These are phyloP conservation scores for Paecilomyces sp. DNA, from an alignment of 2,329 filamentous ascomycete species.

Conservation along the genomic window DNA sequence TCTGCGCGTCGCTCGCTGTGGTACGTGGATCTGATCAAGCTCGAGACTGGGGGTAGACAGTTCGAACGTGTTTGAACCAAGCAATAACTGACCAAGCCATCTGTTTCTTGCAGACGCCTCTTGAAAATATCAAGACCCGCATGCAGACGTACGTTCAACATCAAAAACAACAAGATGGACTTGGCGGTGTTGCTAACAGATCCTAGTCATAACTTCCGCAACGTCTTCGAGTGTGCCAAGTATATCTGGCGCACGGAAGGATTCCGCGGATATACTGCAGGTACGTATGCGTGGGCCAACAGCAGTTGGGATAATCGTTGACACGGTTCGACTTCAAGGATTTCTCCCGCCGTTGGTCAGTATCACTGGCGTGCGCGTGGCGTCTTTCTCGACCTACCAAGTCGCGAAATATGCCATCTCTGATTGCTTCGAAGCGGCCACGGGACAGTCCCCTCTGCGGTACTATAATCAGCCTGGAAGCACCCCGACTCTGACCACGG, in stretches of 20 bases:
- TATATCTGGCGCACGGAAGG: slow-evolving; percentile 43
- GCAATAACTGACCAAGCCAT: neutral
- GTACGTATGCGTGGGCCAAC: slow-evolving; percentile 17
- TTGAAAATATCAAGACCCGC: slow-evolving; percentile 43
- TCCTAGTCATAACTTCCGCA: slow-evolving; percentile 37
- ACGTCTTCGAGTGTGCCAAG: slow-evolving; percentile 34
- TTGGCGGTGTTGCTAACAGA: neutral
- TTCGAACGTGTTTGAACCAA: neutral
- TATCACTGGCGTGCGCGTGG: slow-evolving; percentile 38
- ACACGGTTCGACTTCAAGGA: slow-evolving; percentile 18
- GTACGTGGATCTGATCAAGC: slow-evolving; percentile 23
- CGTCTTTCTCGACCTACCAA: slow-evolving; percentile 41
- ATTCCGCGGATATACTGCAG: slow-evolving; percentile 40
- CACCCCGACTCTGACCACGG: slow-evolving; percentile 31
- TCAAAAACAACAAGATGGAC: neutral
- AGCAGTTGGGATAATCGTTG: neutral
- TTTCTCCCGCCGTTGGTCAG: slow-evolving; percentile 38
- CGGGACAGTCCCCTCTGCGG: slow-evolving; percentile 33
- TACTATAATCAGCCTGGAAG: slow-evolving; percentile 36
- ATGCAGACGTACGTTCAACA: slow-evolving; percentile 40
- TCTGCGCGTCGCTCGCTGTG: slow-evolving; percentile 39
- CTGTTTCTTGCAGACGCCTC: slow-evolving; percentile 29
- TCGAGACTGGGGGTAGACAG: neutral
- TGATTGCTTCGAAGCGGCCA: slow-evolving; percentile 29
- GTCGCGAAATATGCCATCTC: slow-evolving; percentile 35